phyloP scores from a whole-genome alignment of 306 rosid genomes.

The Cucumis sativus region DNA sequence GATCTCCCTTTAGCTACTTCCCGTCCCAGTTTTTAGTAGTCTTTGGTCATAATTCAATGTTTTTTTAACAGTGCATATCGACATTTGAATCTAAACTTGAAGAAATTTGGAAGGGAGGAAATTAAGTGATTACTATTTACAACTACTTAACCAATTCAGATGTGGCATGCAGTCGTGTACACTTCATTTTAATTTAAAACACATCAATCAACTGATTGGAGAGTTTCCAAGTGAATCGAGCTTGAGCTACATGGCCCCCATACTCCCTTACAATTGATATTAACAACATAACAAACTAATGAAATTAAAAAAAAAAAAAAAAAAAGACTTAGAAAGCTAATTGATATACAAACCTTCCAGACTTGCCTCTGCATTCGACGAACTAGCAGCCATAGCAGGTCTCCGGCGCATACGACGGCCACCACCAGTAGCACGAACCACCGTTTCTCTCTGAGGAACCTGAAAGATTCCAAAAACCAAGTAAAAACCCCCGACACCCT shows the following conservation, averaged over 20 bases:
- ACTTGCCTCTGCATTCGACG: constrained; percentile 43
- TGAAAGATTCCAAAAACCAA: constrained; percentile 8
- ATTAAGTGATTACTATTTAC: no score
- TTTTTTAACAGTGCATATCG: not conserved
- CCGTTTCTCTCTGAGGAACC: constrained; percentile 68
- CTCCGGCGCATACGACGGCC: constrained; percentile 87
- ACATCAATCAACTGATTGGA: not conserved
- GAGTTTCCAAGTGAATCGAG: not conserved
- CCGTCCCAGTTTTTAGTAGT: not conserved
- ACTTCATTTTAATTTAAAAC: not conserved
- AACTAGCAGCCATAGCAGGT: constrained; percentile 71
- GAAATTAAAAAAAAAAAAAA: not conserved
- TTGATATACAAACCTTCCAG: constrained; percentile 38
- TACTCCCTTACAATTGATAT: not conserved
- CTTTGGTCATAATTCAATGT: not conserved
- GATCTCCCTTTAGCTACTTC: not conserved
- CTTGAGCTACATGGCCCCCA: not conserved
- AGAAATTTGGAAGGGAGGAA: not conserved
- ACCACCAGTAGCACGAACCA: constrained; percentile 58
- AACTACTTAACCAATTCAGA: not conserved
- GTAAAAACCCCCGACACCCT: not conserved
- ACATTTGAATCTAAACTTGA: not conserved
- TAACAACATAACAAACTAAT: not conserved
- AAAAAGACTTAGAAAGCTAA: not conserved
- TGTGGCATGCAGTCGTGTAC: not conserved